Evolutionary conservation across 139 green algal species (phyloP), one percentile per base, ranked within the genome.

Genomic region (Penium margaritaceum): DNA sequence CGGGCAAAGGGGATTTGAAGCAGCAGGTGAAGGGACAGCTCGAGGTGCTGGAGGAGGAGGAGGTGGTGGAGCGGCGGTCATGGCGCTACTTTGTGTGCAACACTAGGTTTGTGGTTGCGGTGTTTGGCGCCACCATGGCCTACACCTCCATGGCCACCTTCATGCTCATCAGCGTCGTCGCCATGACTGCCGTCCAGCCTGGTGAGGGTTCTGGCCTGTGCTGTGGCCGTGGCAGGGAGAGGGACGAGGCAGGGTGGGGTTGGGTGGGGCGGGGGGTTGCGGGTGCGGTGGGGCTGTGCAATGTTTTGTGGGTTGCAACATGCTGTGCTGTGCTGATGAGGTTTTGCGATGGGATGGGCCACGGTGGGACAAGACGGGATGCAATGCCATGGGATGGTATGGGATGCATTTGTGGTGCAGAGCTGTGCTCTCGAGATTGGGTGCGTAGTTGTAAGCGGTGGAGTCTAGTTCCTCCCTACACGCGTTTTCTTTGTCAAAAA

Each of bases 101-200:
- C 15, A 2, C 33, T 1, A 19, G 5, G 1, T 15, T 71, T 19
- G 27, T 71, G 44, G 46, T 71, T 14, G 63, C 63, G 44, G 29
- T 71, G 27, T 5, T 39, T 27, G 46, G 32, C 3, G 63, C 29
- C 5, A 54, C 63, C 1, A 15, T 71, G 33, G 44, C 63, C 32
- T 71, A 71, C 51, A 39, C 63, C 12, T n/a, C 5, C 6, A 71
- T 71, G 63, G 63, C 63, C 1, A 39, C 30, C 30, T 5, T 71
- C 39, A 71, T 71, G 63, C 35, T 71, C 33, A 71, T 33, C 12
- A 33, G 32, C 14, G 35, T 71, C 35, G 24, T 71, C 9, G 63
- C 63, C 63, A 71, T 71, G 63, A 37, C 36, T 17, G 63, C 63
- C 32, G 63, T 71, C 15, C 63, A 71, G 29, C 63, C 63, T n/a